phyloP scores from a whole-genome alignment of 441 rosid species.

The Populus hybrid region DNA sequence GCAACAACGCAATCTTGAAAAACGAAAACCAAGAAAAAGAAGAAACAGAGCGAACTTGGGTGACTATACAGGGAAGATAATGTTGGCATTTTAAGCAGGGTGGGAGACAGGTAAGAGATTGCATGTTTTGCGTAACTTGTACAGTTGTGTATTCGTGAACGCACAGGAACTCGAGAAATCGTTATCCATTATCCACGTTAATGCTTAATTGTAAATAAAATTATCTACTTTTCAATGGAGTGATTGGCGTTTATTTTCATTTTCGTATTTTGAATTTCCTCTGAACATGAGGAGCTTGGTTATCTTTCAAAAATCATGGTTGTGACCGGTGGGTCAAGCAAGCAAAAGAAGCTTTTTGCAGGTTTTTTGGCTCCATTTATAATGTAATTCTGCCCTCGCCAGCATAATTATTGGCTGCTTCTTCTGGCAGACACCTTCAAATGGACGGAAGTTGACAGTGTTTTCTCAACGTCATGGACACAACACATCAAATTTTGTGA shows the following conservation, averaged over 20 bases:
- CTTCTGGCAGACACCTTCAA: constrained; percentile 31
- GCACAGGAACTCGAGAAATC: not conserved
- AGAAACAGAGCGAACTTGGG: no score
- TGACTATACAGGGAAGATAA: no score
- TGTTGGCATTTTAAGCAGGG: no score
- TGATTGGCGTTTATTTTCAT: no score
- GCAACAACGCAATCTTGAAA: no score
- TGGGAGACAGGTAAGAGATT: no score
- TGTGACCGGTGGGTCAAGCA: no score
- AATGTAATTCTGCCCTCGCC: not conserved
- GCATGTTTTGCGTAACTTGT: not conserved
- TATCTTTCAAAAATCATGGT: not conserved
- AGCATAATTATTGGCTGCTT: not conserved
- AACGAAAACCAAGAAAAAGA: no score
- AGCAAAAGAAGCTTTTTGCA: no score
- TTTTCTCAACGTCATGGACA: constrained; percentile 21
- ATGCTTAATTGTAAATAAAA: no score
- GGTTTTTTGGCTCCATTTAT: no score
- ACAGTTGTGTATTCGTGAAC: not conserved
- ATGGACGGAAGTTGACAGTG: constrained; percentile 32
- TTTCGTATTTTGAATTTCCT: not conserved
- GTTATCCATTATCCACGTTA: not conserved
- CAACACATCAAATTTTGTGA: constrained; percentile 23
- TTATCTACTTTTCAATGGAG: not conserved
- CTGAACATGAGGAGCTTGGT: not conserved